Conservation (phyloP, 805 yeast species). For the Starmera caribaea region DNA sequence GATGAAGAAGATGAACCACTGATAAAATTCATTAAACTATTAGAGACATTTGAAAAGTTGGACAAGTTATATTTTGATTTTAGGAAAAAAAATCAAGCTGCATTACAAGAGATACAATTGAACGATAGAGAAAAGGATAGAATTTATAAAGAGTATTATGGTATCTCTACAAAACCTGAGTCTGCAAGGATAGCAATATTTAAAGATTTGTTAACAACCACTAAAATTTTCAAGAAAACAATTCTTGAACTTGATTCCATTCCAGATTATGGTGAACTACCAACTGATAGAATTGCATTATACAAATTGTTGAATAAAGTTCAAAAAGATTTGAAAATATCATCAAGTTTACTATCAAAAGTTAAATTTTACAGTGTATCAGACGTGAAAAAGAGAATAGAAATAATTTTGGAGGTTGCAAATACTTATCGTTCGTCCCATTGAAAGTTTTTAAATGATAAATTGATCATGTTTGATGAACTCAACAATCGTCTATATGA, state of each 20-base stretch:
- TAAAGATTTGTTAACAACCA: slow-evolving; percentile 3
- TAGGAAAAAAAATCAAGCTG: slow-evolving; percentile 23
- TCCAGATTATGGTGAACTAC: background rate
- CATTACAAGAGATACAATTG: slow-evolving; percentile 16
- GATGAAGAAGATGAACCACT: slow-evolving; percentile 6
- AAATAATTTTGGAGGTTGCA: background rate
- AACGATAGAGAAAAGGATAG: slow-evolving; percentile 28
- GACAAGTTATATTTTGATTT: slow-evolving; percentile 29
- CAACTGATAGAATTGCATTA: background rate
- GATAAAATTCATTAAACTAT: slow-evolving; percentile 18
- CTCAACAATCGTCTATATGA: too few relatives aligned
- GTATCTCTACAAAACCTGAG: slow-evolving; percentile 9
- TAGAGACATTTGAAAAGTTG: slow-evolving; percentile 17
- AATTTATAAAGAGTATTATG: slow-evolving; percentile 25
- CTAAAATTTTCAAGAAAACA: slow-evolving; percentile 14
- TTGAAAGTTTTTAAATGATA: too few relatives aligned
- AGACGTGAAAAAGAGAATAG: background rate
- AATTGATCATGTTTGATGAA: too few relatives aligned
- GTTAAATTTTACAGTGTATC: background rate
- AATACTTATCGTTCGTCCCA: too few relatives aligned
- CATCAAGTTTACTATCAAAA: background rate
- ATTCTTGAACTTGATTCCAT: background rate
- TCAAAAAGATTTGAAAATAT: background rate
- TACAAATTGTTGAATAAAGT: background rate
- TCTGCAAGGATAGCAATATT: slow-evolving; percentile 12